These are phyloP conservation scores for Mortierella sp. DNA, from an alignment of 371 early-diverging fungal genomes.

Conservation along the genomic window DNA sequence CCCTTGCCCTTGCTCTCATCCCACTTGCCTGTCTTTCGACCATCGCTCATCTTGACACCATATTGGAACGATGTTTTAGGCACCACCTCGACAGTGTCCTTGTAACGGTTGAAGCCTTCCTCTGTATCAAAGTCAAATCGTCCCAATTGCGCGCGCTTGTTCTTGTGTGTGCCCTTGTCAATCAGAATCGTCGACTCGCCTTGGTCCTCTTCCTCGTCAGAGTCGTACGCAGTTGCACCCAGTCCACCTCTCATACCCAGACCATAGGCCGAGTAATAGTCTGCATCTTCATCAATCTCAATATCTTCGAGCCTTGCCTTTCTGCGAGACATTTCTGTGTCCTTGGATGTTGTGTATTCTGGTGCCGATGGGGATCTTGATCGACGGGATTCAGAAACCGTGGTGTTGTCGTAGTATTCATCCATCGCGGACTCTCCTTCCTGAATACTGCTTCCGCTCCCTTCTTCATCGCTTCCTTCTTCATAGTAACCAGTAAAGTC, in stretches of 20 bases:
- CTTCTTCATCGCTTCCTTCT: slow-evolving; percentile 34
- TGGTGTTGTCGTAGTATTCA: background rate
- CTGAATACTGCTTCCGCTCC: slow-evolving; percentile 10
- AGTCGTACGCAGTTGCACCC: slow-evolving; percentile 60
- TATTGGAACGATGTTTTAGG: slow-evolving; percentile 83
- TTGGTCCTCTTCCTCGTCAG: slow-evolving; percentile 63
- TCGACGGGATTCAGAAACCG: background rate
- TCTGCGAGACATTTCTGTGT: slow-evolving; percentile 29
- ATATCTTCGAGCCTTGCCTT: slow-evolving; percentile 33
- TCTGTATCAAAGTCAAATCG: slow-evolving; percentile 85
- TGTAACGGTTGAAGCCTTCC: slow-evolving; percentile 79
- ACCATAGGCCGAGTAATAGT: slow-evolving; percentile 45
- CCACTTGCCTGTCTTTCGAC: slow-evolving; percentile 64
- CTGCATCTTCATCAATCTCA: slow-evolving; percentile 50
- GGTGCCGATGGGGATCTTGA: slow-evolving; percentile 4
- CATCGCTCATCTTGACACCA: slow-evolving; percentile 83
- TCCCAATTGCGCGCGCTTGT: slow-evolving; percentile 74
- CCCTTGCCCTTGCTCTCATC: slow-evolving; percentile 55
- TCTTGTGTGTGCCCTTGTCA: slow-evolving; percentile 76
- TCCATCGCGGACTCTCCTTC: slow-evolving; percentile 3
- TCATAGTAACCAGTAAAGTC: slow-evolving; percentile 38
- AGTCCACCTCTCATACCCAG: slow-evolving; percentile 36
- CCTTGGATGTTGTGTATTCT: slow-evolving; percentile 26
- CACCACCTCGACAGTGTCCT: slow-evolving; percentile 73
- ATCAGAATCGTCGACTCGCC: slow-evolving; percentile 59